Conservation (phyloP, 1,284 basidiomycete genomes). For the Pseudozyma sp. region DNA sequence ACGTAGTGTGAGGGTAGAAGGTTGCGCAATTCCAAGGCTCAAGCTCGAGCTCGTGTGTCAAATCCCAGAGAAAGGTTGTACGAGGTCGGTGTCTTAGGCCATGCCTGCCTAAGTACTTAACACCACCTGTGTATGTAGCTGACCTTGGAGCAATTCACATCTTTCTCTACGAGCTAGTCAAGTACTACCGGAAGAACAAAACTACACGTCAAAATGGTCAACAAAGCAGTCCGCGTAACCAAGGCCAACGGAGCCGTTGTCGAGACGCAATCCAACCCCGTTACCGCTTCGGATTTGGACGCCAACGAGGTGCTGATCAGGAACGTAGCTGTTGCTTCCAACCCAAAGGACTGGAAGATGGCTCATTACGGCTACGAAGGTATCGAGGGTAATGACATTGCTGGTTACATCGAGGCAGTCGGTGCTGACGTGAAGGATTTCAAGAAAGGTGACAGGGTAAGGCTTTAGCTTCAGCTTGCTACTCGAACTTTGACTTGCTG, state of each 20-base stretch:
- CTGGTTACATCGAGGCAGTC: conserved; percentile 50
- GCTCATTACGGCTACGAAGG: conserved; percentile 25
- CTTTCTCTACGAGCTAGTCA: neutral
- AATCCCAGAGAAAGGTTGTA: too few relatives aligned
- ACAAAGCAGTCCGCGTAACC: conserved; percentile 42
- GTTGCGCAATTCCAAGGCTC: too few relatives aligned
- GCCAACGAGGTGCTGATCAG: conserved; percentile 66
- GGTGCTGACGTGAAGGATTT: conserved; percentile 54
- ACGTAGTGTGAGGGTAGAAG: too few relatives aligned
- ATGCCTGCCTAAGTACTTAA: too few relatives aligned
- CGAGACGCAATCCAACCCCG: conserved; percentile 16
- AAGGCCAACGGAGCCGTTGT: conserved; percentile 33
- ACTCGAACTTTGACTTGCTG: neutral
- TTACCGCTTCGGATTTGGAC: conserved; percentile 21
- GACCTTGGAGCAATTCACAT: neutral
- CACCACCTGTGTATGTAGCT: too few relatives aligned
- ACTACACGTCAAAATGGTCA: conserved; percentile 11
- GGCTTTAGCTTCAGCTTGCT: neutral
- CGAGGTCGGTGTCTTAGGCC: too few relatives aligned
- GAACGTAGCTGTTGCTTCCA: conserved; percentile 67
- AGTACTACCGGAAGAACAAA: neutral
- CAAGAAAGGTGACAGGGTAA: conserved; percentile 58
- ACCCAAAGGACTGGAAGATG: conserved; percentile 69
- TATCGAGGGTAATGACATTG: conserved; percentile 67
- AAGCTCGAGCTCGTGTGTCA: too few relatives aligned